These are phyloP conservation scores for Malassezia japonica DNA, from an alignment of 1,284 basidiomycete species.

Conservation along the genomic window DNA sequence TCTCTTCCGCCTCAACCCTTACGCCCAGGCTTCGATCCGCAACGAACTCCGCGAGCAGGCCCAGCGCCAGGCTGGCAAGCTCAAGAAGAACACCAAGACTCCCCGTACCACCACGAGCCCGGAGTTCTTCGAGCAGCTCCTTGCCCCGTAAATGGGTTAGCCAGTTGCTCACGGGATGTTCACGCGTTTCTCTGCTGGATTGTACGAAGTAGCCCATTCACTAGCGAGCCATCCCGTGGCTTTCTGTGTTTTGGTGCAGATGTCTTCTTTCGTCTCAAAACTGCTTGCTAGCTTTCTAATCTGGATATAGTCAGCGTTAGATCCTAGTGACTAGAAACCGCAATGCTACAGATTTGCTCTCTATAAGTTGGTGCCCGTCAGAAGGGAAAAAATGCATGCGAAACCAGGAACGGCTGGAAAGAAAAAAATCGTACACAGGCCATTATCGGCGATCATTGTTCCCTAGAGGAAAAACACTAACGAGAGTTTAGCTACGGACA, in stretches of 20 bases:
- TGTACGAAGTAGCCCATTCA: conserved; percentile 3
- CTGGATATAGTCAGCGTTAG: conserved; percentile 6
- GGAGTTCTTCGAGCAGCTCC: conserved; percentile 67
- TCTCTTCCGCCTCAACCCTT: conserved; percentile 98
- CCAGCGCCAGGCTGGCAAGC: conserved; percentile 36
- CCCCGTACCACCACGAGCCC: conserved; percentile 62
- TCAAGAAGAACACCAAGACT: conserved; percentile 30
- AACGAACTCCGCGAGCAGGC: conserved; percentile 40
- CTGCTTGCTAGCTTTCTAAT: conserved; percentile 4
- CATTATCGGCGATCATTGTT: no score
- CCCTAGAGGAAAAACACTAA: no score
- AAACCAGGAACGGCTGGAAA: no score
- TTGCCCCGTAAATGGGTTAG: conserved; percentile 19
- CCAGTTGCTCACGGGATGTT: background rate
- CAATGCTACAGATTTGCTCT: conserved; percentile 2
- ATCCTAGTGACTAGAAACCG: conserved; percentile 2
- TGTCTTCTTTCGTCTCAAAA: conserved; percentile 9
- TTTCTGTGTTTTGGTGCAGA: background rate
- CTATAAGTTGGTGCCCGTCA: no score
- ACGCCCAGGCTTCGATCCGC: conserved; percentile 59
- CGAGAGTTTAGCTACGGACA: no score
- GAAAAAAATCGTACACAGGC: no score
- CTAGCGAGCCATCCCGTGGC: background rate
- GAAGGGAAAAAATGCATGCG: no score
- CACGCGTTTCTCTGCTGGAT: conserved; percentile 1